A percentile compares a stretch with the other conserved stretches of the same genome.
phyloP scores from a whole-genome alignment of 768 basidiomycete genomes.

The Leccinum arenicola region DNA sequence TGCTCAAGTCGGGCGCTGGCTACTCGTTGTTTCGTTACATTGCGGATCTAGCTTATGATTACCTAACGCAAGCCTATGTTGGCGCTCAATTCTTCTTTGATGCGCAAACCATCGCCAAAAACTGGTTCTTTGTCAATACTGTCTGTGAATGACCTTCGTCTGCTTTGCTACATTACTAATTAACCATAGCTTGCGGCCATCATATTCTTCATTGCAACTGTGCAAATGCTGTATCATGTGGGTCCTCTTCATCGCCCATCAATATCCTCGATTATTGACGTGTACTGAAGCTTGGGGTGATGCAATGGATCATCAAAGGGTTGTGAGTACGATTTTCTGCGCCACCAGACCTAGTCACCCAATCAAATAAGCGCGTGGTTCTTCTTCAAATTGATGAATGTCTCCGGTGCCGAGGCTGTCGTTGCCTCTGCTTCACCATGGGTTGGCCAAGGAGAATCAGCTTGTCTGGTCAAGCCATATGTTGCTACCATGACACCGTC shows the following conservation, averaged over 20 bases:
- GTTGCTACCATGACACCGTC: conserved; percentile 83
- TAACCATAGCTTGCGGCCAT: conserved; percentile 59
- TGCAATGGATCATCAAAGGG: conserved; percentile 90
- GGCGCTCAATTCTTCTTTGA: conserved; percentile 87
- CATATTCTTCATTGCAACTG: conserved; percentile 92
- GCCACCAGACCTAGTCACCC: neutral
- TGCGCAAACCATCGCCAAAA: conserved; percentile 54
- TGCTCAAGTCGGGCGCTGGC: conserved; percentile 80
- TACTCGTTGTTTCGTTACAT: conserved; percentile 84
- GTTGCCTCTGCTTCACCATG: conserved; percentile 93
- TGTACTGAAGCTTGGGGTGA: conserved; percentile 59
- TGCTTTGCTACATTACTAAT: conserved; percentile 16
- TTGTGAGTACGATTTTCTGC: conserved; percentile 49
- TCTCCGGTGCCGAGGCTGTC: conserved; percentile 94
- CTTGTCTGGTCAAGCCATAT: conserved; percentile 81
- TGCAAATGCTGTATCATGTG: conserved; percentile 85
- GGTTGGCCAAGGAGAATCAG: conserved; percentile 88
- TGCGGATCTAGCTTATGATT: conserved; percentile 76
- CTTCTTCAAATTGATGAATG: conserved; percentile 88
- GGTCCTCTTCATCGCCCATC: neutral
- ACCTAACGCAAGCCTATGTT: conserved; percentile 61
- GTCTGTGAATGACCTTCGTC: conserved; percentile 36
- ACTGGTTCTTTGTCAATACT: conserved; percentile 86
- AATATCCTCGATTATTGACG: neutral
- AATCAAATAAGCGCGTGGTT: conserved; percentile 68